phyloP scores from a whole-genome alignment of 2,329 filamentous ascomycete species.

The Paraphoma chrysanthemicola region DNA sequence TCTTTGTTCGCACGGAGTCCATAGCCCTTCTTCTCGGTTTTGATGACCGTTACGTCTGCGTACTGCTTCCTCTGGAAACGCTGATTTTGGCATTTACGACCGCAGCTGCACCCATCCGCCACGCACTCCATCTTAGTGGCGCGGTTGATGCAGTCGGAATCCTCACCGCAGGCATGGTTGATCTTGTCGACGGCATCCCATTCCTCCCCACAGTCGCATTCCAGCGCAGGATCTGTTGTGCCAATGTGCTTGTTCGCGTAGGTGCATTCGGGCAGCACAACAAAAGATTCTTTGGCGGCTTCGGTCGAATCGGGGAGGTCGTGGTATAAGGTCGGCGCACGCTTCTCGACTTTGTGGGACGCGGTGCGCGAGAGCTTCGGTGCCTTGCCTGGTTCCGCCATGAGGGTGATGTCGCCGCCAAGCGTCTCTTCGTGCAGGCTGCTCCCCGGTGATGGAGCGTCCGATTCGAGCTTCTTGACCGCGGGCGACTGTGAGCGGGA shows the following conservation, averaged over 20 bases:
- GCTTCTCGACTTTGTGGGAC: conserved; percentile 71
- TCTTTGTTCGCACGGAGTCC: conserved; percentile 83
- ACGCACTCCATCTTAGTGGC: conserved; percentile 98
- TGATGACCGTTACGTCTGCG: conserved; percentile 91
- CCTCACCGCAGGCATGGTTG: conserved; percentile 91
- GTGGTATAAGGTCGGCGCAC: conserved; percentile 71
- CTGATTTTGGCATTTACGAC: conserved; percentile 88
- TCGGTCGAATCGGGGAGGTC: conserved; percentile 79
- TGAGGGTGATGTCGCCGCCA: conserved; percentile 67
- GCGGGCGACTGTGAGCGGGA: conserved; percentile 43
- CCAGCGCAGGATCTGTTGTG: conserved; percentile 88
- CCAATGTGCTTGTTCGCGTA: conserved; percentile 94
- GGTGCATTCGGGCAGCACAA: conserved; percentile 81
- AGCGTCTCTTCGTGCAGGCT: conserved; percentile 61
- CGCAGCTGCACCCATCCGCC: conserved; percentile 80
- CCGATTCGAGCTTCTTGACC: conserved; percentile 36
- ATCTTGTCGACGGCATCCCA: conserved; percentile 67
- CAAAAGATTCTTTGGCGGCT: conserved; percentile 78
- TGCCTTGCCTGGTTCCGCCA: conserved; percentile 67
- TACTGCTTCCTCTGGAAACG: conserved; percentile 91
- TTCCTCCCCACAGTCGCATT: conserved; percentile 94
- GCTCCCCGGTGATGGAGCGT: conserved; percentile 47
- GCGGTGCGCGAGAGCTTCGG: conserved; percentile 77
- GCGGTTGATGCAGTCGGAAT: conserved; percentile 98
- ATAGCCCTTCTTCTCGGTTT: conserved; percentile 97